Base-by-base conservation (phyloP, 225 moss, liverwort and hornwort species). In the Bryoerythrophyllum caledonicum region DNA sequence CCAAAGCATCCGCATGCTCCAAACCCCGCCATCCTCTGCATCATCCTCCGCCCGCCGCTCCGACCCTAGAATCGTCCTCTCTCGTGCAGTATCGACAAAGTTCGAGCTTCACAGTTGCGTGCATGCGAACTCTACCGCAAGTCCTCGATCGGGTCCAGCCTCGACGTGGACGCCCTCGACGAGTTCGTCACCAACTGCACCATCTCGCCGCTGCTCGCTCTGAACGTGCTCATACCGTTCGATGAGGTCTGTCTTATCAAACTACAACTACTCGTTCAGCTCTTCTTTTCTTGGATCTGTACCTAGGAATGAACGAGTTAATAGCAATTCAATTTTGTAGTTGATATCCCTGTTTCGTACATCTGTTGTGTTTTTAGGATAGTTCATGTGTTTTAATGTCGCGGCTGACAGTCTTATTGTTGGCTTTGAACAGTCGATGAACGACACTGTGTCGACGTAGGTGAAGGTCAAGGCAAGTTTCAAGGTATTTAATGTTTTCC, bases 211-310 rank as follows among this genome's bases (percentile, higher is more conserved):
- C 84, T 93, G 51, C 89, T 93, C 24, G 93, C 93, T 40, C 87
- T 93, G 52, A 93, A 91, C 82, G 93, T 93, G 69, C 86, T 93
- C 35, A 91, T 91, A 89, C 91, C 91, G 89, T 93, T 93, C 62
- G 93, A 93, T 74, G 91, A 86, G 92, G 92, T 90, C 14, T 52
- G 68, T 27, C 62, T 61, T 23, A 6, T 16, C 20, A 28, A 46
- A 59, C 60, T n/a, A n/a, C n/a, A n/a, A n/a, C n/a, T n/a, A n/a
- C 67, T 48, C 60, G 46, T 3, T 60, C 26, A 23, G n/a, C n/a
- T n/a, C 16, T 67, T 67, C n/a, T 40, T 48, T 64, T 12, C 27
- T 26, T 57, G 7, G 16, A n/a, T n/a, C n/a, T n/a, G n/a, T n/a
- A n/a, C n/a, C n/a, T n/a, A n/a, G n/a, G n/a, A n/a, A n/a, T n/a